phyloP scores from a whole-genome alignment of 2,329 filamentous ascomycete genomes.

The Fusarium oxysporum region DNA sequence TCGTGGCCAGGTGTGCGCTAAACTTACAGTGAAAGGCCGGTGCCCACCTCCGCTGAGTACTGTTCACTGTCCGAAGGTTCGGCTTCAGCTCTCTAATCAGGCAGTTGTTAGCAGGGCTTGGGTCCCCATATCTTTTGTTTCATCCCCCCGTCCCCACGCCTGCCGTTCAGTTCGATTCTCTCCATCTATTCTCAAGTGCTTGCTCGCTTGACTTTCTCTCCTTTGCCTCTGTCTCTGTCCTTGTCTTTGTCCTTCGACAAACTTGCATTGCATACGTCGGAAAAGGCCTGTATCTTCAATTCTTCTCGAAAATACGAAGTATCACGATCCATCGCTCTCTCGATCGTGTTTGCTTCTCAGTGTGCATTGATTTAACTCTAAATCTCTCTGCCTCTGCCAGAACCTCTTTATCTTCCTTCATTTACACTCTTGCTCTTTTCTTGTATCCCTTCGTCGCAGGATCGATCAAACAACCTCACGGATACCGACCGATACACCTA shows the following conservation, averaged over 20 bases:
- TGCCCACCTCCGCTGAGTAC: neutral
- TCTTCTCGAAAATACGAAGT: conserved; percentile 31
- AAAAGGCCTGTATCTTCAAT: conserved; percentile 43
- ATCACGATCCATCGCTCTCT: conserved; percentile 37
- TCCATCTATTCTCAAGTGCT: conserved; percentile 27
- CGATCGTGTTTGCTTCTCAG: conserved; percentile 34
- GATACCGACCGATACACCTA: conserved; percentile 40
- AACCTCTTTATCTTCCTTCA: conserved; percentile 19
- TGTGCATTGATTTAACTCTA: conserved; percentile 16
- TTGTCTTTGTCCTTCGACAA: conserved; percentile 34
- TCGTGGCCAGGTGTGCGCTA: neutral
- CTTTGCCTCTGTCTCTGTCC: conserved; percentile 24
- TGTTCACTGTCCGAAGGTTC: neutral
- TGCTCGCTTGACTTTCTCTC: conserved; percentile 33
- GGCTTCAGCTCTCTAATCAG: conserved; percentile 12
- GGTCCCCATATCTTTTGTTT: conserved; percentile 46
- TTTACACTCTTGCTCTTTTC: conserved; percentile 10
- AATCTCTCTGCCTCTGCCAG: conserved; percentile 20
- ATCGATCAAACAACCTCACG: conserved; percentile 40
- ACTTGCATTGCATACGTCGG: conserved; percentile 24
- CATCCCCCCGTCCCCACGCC: conserved; percentile 41
- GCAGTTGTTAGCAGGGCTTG: conserved; percentile 4
- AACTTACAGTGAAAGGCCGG: conserved; percentile 6
- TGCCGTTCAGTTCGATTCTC: conserved; percentile 14
- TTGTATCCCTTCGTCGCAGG: conserved; percentile 45